Evolutionary conservation across 805 yeast genomes (phyloP), one percentile per base, ranked within the genome.

Genomic region (Starmerella vitae): DNA sequence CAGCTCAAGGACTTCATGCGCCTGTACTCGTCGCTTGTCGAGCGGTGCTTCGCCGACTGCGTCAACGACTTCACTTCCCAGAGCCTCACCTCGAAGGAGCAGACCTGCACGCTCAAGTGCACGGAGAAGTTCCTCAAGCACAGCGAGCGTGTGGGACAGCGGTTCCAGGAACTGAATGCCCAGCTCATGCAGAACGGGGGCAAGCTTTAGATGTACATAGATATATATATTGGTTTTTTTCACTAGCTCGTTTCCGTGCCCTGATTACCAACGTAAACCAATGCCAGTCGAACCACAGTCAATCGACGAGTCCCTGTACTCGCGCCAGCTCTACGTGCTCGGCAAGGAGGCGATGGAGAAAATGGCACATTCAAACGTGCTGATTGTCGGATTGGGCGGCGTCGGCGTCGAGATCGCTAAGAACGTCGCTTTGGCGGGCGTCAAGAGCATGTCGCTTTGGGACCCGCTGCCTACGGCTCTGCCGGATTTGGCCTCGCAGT

Each of bases 1-100:
- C 98, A 88, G 66, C 86, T 91, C 95, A 82, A 81, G 64, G 98
- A 88, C 63, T 91, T 88, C 78, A 88, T 91, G 97, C 79, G 91
- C 66, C 68, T 80, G 43, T 91, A 91, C 73, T 85, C 97, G 49
- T 79, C 80, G 60, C 72, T 91, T 54, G 97, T 91, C 38, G 93
- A 88, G 64, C 80, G 94, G 69, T 91, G 99, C 69, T 91, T 91
- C 69, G 74, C 75, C 45, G 97, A 91, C 66, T 91, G 99, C 68
- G 95, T 91, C 59, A 88, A 86, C 62, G 98, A 91, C 63, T 88
- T 91, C 75, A 91, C 99, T 42, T 84, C 97, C 31, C 76, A 78
- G 59, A 74, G 76, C 57, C 72, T 91, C 59, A 77, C 94, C 46
- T 62, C 75, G 55, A 83, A 80, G 68, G 99, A 91, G 64, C 76